phyloP scores from a whole-genome alignment of 352 stramenopile genomes.

The Phytophthora nicotianae region DNA sequence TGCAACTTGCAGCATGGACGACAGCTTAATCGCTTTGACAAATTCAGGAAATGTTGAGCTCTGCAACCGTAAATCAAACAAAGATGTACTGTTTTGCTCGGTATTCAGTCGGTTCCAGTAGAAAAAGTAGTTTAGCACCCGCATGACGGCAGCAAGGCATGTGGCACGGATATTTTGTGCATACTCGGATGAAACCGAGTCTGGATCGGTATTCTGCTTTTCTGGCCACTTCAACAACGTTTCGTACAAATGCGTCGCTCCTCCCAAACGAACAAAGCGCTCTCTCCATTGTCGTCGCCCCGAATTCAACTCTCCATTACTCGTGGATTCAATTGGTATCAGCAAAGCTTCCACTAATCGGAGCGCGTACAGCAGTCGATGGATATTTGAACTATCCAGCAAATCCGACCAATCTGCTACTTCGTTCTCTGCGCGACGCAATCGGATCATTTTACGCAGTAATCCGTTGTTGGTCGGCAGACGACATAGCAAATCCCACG shows the following conservation, averaged over 20 bases:
- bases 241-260: conserved; percentile 49
- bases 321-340: conserved; percentile 38
- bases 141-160: conserved; percentile 59
- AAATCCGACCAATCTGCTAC: conserved; percentile 52
- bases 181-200: conserved; percentile 32
- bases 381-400: conserved; percentile 49
- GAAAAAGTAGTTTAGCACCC: conserved; percentile 54
- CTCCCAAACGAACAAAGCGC: conserved; percentile 73
- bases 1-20: conserved; percentile 17
- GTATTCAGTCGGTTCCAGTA: conserved; percentile 17
- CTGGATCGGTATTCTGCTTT: not conserved
- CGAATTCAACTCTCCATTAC: conserved; percentile 32
- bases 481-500: conserved; percentile 76
- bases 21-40: conserved; percentile 32
- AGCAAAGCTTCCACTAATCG: conserved; percentile 74
- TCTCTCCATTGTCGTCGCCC: conserved; percentile 78
- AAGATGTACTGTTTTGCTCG: conserved; percentile 1
- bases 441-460: conserved; percentile 66
- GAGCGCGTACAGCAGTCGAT: conserved; percentile 70
- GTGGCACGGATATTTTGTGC: conserved; percentile 44
- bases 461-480: conserved; percentile 73
- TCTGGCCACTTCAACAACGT: conserved; percentile 37
- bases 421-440: conserved; percentile 34
- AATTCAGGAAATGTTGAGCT: conserved; percentile 42
- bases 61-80: conserved; percentile 43